phyloP scores from a whole-genome alignment of 202 grass and related monocot species.

The Carex arenaria region DNA sequence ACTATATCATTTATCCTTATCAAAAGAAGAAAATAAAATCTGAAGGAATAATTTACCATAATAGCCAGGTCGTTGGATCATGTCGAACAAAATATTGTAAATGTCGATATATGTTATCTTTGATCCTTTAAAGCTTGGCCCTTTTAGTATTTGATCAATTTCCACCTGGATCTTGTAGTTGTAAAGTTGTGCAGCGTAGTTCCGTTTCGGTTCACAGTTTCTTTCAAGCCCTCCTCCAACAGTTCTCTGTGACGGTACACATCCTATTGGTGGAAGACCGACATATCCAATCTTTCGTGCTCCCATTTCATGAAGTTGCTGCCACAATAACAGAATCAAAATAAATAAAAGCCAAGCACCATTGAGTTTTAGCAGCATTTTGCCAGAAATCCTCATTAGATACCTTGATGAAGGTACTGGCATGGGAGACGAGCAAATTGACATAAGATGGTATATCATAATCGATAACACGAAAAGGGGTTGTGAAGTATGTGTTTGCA shows the following conservation, averaged over 20 bases:
- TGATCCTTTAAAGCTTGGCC: not conserved
- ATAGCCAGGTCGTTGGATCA: constrained; percentile 6
- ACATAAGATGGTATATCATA: constrained; percentile 76
- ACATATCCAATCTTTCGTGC: constrained; percentile 46
- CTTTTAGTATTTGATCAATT: constrained; percentile 1
- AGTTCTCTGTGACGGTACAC: constrained; percentile 68
- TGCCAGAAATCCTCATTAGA: not conserved
- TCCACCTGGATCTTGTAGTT: constrained; percentile 40
- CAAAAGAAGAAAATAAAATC: not conserved
- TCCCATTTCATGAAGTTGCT: constrained; percentile 34
- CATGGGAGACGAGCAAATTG: constrained; percentile 37
- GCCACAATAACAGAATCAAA: not conserved
- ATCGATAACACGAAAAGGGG: constrained; percentile 36
- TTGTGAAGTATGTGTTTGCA: constrained; percentile 72
- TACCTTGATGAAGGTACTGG: constrained; percentile 38
- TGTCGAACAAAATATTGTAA: constrained; percentile 39
- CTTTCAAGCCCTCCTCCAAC: constrained; percentile 43
- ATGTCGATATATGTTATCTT: constrained; percentile 50
- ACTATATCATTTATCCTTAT: not conserved
- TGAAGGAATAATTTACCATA: constrained; percentile 28
- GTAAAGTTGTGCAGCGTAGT: constrained; percentile 47
- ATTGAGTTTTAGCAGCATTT: not conserved
- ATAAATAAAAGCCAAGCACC: not conserved
- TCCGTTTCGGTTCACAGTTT: constrained; percentile 34
- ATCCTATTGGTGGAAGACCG: constrained; percentile 63